Percentiles rank a stretch among this genome's conserved stretches.
Conservation (phyloP, 345 rosid genomes). For the Acer campestre region DNA sequence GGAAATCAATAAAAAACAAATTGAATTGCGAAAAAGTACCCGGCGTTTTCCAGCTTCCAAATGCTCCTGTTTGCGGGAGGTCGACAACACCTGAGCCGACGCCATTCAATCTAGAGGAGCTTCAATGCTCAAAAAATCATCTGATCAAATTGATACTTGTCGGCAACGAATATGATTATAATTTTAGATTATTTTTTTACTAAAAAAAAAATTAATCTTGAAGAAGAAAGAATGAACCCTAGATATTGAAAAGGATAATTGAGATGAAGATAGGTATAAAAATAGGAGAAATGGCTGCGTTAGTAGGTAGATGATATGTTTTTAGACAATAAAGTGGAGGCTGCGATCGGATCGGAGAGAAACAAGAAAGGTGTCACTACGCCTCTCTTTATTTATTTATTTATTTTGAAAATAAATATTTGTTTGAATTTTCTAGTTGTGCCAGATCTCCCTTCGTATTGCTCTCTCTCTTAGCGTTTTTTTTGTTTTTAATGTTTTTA, state of each 20-base stretch:
- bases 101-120: conserved; percentile 57
- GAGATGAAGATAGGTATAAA: background rate
- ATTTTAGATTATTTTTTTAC: no score
- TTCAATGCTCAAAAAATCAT: conserved; percentile 22
- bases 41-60: conserved; percentile 92
- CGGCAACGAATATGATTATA: background rate
- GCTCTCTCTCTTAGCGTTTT: background rate
- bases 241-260: background rate
- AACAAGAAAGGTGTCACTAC: background rate
- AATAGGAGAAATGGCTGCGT: background rate
- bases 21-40: conserved; percentile 43
- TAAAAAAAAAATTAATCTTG: no score
- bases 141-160: background rate
- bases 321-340: background rate
- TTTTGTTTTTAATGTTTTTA: no score
- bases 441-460: conserved; percentile 22
- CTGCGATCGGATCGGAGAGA: conserved; percentile 27
- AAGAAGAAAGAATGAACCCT: background rate
- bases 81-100: conserved; percentile 85
- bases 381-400: background rate
- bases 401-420: background rate
- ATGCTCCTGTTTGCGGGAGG: conserved; percentile 77
- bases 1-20: conserved; percentile 14
- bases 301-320: background rate
- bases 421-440: background rate